A percentile compares a stretch with the other conserved stretches of the same genome.
Conservation (phyloP, 495 filamentous ascomycete genomes). For the Hypoxylon fuscum region DNA sequence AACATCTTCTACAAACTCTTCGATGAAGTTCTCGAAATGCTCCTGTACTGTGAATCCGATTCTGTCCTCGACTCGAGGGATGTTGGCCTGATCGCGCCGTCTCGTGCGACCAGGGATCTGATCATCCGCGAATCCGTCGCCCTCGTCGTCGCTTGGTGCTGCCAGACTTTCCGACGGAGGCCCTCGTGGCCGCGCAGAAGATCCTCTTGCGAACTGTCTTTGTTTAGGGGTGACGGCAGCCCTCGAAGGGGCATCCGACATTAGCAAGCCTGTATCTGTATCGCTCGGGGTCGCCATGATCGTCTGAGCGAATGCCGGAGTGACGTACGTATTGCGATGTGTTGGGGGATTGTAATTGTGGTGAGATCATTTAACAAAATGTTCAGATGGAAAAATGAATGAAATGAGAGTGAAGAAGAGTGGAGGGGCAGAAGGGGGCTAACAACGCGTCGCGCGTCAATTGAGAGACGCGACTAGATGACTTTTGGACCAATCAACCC, state of each 20-base stretch:
- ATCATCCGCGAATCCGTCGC: constrained; percentile 66
- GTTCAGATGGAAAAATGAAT: constrained; percentile 21
- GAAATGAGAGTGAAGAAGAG: constrained; percentile 31
- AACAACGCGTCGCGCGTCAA: constrained; percentile 27
- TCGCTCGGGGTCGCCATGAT: constrained; percentile 56
- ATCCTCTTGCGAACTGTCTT: constrained; percentile 52
- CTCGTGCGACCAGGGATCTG: constrained; percentile 63
- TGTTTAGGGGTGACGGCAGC: constrained; percentile 46
- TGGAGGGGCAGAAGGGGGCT: constrained; percentile 34
- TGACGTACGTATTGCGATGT: constrained; percentile 37
- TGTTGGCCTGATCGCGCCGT: constrained; percentile 65
- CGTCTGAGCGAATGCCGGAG: not conserved
- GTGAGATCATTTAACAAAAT: constrained; percentile 2
- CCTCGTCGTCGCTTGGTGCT: constrained; percentile 70
- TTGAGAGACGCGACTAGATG: constrained; percentile 30
- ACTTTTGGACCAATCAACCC: constrained; percentile 24
- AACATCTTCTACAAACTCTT: constrained; percentile 83
- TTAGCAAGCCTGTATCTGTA: constrained; percentile 46
- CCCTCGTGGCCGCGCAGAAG: constrained; percentile 67
- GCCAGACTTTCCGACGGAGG: constrained; percentile 73
- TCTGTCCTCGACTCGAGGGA: constrained; percentile 86
- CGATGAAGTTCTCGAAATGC: constrained; percentile 87
- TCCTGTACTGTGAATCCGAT: constrained; percentile 86
- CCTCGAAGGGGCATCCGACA: constrained; percentile 53
- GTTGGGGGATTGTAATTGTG: constrained; percentile 22